Conservation (phyloP, 495 filamentous ascomycete genomes). For the Talaromyces stipitatus region DNA sequence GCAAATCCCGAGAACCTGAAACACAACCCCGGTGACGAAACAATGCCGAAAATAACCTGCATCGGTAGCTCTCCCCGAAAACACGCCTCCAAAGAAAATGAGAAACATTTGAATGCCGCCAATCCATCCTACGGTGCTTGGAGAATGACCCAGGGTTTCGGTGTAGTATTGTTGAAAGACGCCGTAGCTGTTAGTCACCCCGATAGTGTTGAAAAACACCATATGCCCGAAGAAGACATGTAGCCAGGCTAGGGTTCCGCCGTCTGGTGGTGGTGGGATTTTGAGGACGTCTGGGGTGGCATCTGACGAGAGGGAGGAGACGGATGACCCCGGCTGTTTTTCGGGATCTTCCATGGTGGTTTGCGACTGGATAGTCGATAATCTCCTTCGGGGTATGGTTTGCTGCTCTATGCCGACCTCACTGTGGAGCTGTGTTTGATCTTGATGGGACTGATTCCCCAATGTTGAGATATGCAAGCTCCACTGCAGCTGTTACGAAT, state of each 20-base stretch:
- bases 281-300: background rate
- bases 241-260: conserved; percentile 20
- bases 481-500: too few relatives aligned
- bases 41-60: conserved; percentile 47
- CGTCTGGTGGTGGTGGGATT: conserved; percentile 17
- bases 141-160: conserved; percentile 25
- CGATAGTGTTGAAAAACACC: conserved; percentile 25
- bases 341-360: background rate
- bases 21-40: conserved; percentile 33
- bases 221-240: conserved; percentile 19
- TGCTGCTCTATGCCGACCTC: too few relatives aligned
- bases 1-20: conserved; percentile 53
- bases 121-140: conserved; percentile 52
- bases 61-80: conserved; percentile 51
- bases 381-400: background rate
- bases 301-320: background rate
- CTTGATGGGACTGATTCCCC: too few relatives aligned
- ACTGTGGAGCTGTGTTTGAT: too few relatives aligned
- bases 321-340: background rate
- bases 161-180: conserved; percentile 20
- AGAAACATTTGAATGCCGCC: conserved; percentile 50
- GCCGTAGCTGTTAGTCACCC: conserved; percentile 26
- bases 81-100: conserved; percentile 42
- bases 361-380: background rate
- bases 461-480: too few relatives aligned